Evolutionary conservation across 2,329 filamentous ascomycete species (phyloP).

Genomic region (Thermothelomyces thermophilus): DNA sequence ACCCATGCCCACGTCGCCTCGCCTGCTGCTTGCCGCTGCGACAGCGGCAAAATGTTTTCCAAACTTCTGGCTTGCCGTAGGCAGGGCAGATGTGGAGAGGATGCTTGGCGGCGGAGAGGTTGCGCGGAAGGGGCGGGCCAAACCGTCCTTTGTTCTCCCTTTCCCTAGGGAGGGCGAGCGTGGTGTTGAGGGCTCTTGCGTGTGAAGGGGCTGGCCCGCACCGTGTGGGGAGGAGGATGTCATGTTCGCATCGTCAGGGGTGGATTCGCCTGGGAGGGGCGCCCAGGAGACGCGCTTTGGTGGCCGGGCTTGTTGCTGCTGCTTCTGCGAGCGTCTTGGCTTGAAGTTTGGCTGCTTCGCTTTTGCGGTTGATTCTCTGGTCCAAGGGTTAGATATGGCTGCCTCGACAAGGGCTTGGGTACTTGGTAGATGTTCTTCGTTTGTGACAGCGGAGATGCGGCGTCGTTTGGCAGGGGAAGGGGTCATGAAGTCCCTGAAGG

Average conservation of each 20-base stretch:
- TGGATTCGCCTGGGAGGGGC: constrained; percentile 23
- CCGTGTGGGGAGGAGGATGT: neutral
- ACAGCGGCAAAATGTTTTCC: constrained; percentile 43
- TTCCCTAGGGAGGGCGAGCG: constrained; percentile 27
- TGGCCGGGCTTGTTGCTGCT: neutral
- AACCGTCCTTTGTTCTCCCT: neutral
- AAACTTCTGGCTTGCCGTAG: constrained; percentile 35
- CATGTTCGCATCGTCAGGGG: neutral
- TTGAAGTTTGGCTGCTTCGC: constrained; percentile 7
- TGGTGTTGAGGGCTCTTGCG: constrained; percentile 17
- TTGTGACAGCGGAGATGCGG: constrained; percentile 19
- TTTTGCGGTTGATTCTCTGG: constrained; percentile 13
- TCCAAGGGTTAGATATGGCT: constrained; percentile 32
- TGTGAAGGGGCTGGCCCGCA: neutral
- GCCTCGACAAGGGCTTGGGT: constrained; percentile 34
- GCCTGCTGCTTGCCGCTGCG: neutral
- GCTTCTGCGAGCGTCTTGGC: constrained; percentile 12
- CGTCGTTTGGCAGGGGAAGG: constrained; percentile 36
- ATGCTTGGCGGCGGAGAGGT: constrained; percentile 38
- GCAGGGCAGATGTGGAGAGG: constrained; percentile 26
- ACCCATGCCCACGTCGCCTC: too few species aligned
- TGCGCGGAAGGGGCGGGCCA: constrained; percentile 17
- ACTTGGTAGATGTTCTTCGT: constrained; percentile 26
- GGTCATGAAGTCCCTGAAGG: constrained; percentile 47
- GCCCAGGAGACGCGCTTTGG: constrained; percentile 32